Percentiles rank a stretch among this genome's conserved stretches.
These are phyloP conservation scores for Rhynchosporium graminicola DNA, from an alignment of 2,329 filamentous ascomycete genomes.

Conservation along the genomic window DNA sequence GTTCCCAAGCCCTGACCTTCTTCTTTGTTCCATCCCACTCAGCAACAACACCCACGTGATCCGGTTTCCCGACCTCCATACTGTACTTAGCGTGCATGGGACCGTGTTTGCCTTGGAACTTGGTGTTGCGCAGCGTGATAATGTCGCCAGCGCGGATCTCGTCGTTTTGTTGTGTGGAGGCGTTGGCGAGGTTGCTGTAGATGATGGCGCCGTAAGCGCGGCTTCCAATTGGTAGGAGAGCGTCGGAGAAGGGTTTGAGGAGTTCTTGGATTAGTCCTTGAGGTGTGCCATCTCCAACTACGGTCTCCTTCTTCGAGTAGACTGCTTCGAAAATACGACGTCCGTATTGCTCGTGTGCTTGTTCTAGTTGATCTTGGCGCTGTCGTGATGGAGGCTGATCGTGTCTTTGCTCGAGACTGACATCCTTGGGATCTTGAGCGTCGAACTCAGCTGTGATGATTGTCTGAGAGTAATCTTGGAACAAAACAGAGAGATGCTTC, in stretches of 20 bases:
- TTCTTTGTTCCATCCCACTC: constrained; percentile 99
- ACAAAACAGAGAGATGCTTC: constrained; percentile 84
- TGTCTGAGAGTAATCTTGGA: constrained; percentile 95
- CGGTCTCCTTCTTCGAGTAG: constrained; percentile 70
- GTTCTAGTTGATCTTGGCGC: constrained; percentile 91
- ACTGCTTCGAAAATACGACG: constrained; percentile 73
- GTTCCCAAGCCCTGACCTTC: constrained; percentile 94
- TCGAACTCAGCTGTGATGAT: constrained; percentile 81
- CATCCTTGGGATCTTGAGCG: constrained; percentile 69
- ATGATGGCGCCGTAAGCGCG: constrained; percentile 89
- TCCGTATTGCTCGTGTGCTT: constrained; percentile 79
- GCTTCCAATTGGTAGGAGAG: constrained; percentile 80
- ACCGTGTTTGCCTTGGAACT: constrained; percentile 93
- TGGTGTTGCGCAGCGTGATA: constrained; percentile 86
- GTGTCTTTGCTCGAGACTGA: constrained; percentile 80
- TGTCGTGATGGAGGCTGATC: constrained; percentile 78
- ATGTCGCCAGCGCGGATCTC: constrained; percentile 94
- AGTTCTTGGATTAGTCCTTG: constrained; percentile 77
- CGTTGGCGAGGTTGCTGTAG: constrained; percentile 93
- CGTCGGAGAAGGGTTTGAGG: constrained; percentile 70
- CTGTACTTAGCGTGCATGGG: constrained; percentile 94
- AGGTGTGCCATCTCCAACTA: constrained; percentile 83
- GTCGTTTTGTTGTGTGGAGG: constrained; percentile 84
- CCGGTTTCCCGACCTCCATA: constrained; percentile 81
- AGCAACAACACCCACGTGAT: constrained; percentile 84